phyloP scores from a whole-genome alignment of 2,329 filamentous ascomycete species.

The Sordariomycetes sp. region DNA sequence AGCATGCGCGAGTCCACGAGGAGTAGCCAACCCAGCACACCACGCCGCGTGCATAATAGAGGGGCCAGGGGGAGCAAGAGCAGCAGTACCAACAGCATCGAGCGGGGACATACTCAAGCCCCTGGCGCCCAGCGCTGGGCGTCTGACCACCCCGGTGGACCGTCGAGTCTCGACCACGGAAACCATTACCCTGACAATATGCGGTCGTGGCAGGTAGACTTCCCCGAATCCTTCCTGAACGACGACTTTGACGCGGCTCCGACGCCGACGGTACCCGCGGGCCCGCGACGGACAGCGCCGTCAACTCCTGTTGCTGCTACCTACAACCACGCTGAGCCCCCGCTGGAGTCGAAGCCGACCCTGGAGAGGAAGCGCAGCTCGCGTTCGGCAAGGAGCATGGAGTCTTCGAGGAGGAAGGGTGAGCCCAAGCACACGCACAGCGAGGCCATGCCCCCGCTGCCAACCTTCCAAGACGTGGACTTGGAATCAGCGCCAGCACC shows the following conservation, averaged over 20 bases:
- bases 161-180: conserved; percentile 66
- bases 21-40: conserved; percentile 21
- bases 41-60: conserved; percentile 38
- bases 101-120: conserved; percentile 49
- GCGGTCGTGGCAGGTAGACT: conserved; percentile 34
- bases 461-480: conserved; percentile 16
- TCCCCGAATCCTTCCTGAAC: conserved; percentile 34
- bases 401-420: conserved; percentile 10
- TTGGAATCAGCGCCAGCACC: conserved; percentile 46
- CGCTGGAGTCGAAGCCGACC: conserved; percentile 15
- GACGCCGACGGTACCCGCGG: conserved; percentile 72
- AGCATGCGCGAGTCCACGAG: conserved; percentile 42
- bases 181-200: conserved; percentile 23
- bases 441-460: conserved; percentile 2
- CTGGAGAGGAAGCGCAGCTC: conserved; percentile 47
- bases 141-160: conserved; percentile 38
- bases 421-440: not conserved
- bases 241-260: conserved; percentile 65
- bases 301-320: conserved; percentile 24
- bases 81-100: conserved; percentile 60
- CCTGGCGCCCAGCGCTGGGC: conserved; percentile 48
- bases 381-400: conserved; percentile 42
- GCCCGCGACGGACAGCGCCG: conserved; percentile 47
- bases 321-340: conserved; percentile 9
- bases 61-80: conserved; percentile 60